phyloP scores from a whole-genome alignment of 2,329 filamentous ascomycete genomes.

The Paraphaeosphaeria sporulosa region DNA sequence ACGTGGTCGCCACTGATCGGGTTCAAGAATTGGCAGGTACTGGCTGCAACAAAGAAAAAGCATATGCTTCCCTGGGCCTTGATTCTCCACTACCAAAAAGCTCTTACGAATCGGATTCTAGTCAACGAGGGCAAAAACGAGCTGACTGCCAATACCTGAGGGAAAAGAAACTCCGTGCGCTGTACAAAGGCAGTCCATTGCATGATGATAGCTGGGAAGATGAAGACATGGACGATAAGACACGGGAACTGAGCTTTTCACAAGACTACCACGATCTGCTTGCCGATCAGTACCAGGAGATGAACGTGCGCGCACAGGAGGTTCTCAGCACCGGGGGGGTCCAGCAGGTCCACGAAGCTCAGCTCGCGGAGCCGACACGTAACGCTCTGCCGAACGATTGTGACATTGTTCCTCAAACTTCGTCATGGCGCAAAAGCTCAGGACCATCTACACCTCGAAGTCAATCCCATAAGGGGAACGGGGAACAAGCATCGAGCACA shows the following conservation, averaged over 20 bases:
- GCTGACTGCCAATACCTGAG: constrained; percentile 19
- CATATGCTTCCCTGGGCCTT: constrained; percentile 29
- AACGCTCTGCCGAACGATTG: constrained; percentile 14
- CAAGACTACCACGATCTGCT: constrained; percentile 42
- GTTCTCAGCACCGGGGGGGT: constrained; percentile 11
- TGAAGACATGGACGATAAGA: constrained; percentile 28
- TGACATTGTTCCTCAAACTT: constrained; percentile 24
- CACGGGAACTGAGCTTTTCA: constrained; percentile 34
- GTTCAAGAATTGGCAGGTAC: constrained; percentile 8
- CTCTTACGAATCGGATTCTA: background rate
- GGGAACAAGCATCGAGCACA: background rate
- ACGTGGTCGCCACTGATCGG: constrained; percentile 1
- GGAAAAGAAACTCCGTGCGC: constrained; percentile 22
- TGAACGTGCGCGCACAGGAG: constrained; percentile 19
- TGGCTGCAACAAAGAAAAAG: constrained; percentile 31
- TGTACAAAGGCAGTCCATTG: constrained; percentile 23
- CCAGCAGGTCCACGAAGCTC: constrained; percentile 11
- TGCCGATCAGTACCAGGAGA: constrained; percentile 33
- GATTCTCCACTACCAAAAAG: constrained; percentile 19
- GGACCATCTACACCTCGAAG: constrained; percentile 5
- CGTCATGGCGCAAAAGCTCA: constrained; percentile 29
- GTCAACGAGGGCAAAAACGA: background rate
- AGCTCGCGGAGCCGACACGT: background rate
- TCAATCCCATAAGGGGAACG: constrained; percentile 8
- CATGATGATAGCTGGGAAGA: constrained; percentile 28